Evolutionary conservation across 495 filamentous ascomycete species (phyloP), one percentile per base, ranked within the genome.

Genomic region (Hypoxylon lenormandii): DNA sequence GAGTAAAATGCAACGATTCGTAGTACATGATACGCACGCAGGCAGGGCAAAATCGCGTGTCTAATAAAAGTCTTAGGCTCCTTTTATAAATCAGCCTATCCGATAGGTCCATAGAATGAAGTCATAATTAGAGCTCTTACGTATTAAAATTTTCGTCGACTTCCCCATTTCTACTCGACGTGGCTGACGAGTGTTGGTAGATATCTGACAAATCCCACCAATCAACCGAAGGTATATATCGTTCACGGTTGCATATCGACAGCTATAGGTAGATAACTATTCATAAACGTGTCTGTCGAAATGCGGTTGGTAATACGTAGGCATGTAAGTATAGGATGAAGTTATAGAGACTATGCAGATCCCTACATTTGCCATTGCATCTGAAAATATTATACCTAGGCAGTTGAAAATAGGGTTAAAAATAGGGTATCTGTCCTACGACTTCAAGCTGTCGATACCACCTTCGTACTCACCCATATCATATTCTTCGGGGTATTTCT

Each of bases 401-500:
- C n/a, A n/a, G n/a, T n/a, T n/a, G n/a, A n/a, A n/a, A n/a, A n/a
- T n/a, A n/a, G n/a, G n/a, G n/a, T n/a, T n/a, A 42, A 42, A 42
- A n/a, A 37, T 2, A 11, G 56, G 43, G 33, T 33, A 53, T 30
- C 23, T 16, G 19, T 12, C n/a, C 54, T 42, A 70, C 40, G 53
- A 45, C 10, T 78, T 73, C 47, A 94, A 72, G 49, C 89, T 91
- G 12, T 90, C 88, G 30, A 85, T 85, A 2, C 94, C 94, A 37
- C 84, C 89, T 73, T 97, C 90, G 80, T 87, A 94, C 57, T 88
- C 86, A 33, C 82, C 85, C 28, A 96, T 57, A 76, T 98, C 92
- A 79, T 99, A 99, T 81, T 99, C 95, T 8, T 90, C 87, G 0
- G 95, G 94, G 82, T 97, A 99, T 69, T 85, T 88, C 74, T 94